These are phyloP conservation scores for Waltergamsia citrina DNA, from an alignment of 2,329 filamentous ascomycete species.

Conservation along the genomic window DNA sequence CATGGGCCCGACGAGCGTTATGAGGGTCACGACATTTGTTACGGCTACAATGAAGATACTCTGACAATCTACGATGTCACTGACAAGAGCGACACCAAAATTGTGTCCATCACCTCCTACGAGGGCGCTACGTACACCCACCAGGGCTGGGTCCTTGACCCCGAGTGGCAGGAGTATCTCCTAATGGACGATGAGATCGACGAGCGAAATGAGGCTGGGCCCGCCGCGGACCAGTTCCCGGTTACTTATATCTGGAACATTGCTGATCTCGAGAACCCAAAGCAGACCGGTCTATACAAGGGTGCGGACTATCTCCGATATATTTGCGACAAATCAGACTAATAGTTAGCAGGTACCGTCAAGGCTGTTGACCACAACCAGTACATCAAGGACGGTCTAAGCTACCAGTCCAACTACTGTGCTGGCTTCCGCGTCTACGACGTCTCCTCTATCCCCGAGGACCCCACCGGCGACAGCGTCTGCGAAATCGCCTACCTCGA, in stretches of 20 bases:
- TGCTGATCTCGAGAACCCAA: slow-evolving; percentile 26
- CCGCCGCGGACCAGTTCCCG: slow-evolving; percentile 29
- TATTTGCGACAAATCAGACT: not conserved
- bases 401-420: slow-evolving; percentile 35
- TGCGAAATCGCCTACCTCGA: slow-evolving; percentile 35
- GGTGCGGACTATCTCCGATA: slow-evolving; percentile 20
- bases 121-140: slow-evolving; percentile 48
- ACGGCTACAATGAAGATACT: slow-evolving; percentile 41
- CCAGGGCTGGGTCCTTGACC: slow-evolving; percentile 42
- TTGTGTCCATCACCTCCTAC: slow-evolving; percentile 45
- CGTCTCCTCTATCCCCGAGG: slow-evolving; percentile 16
- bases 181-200: slow-evolving; percentile 41
- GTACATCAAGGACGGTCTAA: slow-evolving; percentile 28
- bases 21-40: slow-evolving; percentile 38
- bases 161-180: slow-evolving; percentile 28
- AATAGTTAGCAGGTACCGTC: slow-evolving; percentile 22
- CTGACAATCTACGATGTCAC: slow-evolving; percentile 39
- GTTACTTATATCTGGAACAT: slow-evolving; percentile 42
- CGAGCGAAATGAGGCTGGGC: slow-evolving; percentile 27
- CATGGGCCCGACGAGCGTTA: slow-evolving; percentile 36
- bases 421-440: slow-evolving; percentile 27
- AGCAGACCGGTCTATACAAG: slow-evolving; percentile 30
- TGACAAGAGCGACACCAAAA: slow-evolving; percentile 29
- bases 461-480: slow-evolving; percentile 26
- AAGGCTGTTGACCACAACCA: slow-evolving; percentile 35